Conservation (phyloP, 2,329 filamentous ascomycete species). For the Coniochaeta hoffmannii region DNA sequence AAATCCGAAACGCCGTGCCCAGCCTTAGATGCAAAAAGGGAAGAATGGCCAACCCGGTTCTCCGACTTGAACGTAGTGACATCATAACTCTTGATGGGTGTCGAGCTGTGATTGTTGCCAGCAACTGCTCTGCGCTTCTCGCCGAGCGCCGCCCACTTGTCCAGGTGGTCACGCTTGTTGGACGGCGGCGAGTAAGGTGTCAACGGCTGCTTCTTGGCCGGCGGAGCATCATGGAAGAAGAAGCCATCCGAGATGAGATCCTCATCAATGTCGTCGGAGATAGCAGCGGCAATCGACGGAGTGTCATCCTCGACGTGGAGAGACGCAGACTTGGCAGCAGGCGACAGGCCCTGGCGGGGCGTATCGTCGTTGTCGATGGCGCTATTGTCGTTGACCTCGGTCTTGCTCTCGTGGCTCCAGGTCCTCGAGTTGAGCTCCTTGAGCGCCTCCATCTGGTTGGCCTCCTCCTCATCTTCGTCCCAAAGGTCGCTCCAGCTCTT, state of each 20-base stretch:
- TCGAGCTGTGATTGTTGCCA: constrained; percentile 39
- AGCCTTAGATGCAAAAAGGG: constrained; percentile 19
- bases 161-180: constrained; percentile 58
- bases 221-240: constrained; percentile 61
- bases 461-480: constrained; percentile 80
- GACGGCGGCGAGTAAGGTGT: constrained; percentile 52
- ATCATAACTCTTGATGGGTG: constrained; percentile 40
- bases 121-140: constrained; percentile 63
- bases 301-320: constrained; percentile 29
- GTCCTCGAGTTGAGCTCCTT: constrained; percentile 66
- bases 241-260: constrained; percentile 63
- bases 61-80: constrained; percentile 31
- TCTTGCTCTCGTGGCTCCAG: constrained; percentile 70
- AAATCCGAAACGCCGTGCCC: constrained; percentile 42
- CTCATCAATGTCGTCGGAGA: constrained; percentile 47
- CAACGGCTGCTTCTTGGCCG: constrained; percentile 15
- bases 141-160: constrained; percentile 87
- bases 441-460: constrained; percentile 49
- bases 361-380: constrained; percentile 28
- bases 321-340: constrained; percentile 31
- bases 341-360: constrained; percentile 33
- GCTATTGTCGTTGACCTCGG: constrained; percentile 25
- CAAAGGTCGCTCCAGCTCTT: constrained; percentile 99
- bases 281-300: constrained; percentile 25
- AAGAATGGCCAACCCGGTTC: constrained; percentile 29